Evolutionary conservation across 2,329 filamentous ascomycete species (phyloP), one percentile per base, ranked within the genome.

Genomic region (Ilyonectria destructans): DNA sequence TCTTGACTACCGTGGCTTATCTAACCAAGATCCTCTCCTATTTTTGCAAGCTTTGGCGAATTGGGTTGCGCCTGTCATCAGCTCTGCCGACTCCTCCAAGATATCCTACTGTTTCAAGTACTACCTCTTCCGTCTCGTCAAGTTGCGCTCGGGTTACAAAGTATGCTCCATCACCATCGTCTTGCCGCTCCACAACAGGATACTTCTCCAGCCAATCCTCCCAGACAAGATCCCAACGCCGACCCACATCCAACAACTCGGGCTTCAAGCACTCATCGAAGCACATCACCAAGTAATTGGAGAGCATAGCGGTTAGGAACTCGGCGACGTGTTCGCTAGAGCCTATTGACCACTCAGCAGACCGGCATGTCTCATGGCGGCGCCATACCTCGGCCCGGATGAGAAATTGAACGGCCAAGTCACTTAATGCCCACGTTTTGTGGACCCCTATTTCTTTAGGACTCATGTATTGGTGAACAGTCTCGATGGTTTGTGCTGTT

Each of bases 201-300:
- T 75, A 78, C 58, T 69, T 65, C 1, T 70, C 63, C 48, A 78
- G 19, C 80, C 78, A 81, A n/a, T 65, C 40, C 13, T 77, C 71
- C 79, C 79, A 81, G 7, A 74, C 49, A 12, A 59, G 48, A 26
- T 78, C 71, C 72, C 74, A 77, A 7, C 54, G 31, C 6, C 69
- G 37, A 6, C 69, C 66, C 10, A 46, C 9, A 6, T 52, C 26
- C 1, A 69, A 33, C 9, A 60, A 55, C 1, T 66, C 58, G 29
- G 52, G 56, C 3, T 45, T 40, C 19, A 76, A 69, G 49, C 76
- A 75, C 1, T 54, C 40, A 2, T 74, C 67, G 17, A 40, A 37
- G 26, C 69, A 67, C 69, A 80, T 73, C 31, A 65, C 19, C 49
- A 69, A 70, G 45, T 71, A 75, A 33, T 77, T 67, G 43, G 74